These are phyloP conservation scores for Silene noctiflora DNA, from an alignment of 179 eudicot genomes.

Conservation along the genomic window DNA sequence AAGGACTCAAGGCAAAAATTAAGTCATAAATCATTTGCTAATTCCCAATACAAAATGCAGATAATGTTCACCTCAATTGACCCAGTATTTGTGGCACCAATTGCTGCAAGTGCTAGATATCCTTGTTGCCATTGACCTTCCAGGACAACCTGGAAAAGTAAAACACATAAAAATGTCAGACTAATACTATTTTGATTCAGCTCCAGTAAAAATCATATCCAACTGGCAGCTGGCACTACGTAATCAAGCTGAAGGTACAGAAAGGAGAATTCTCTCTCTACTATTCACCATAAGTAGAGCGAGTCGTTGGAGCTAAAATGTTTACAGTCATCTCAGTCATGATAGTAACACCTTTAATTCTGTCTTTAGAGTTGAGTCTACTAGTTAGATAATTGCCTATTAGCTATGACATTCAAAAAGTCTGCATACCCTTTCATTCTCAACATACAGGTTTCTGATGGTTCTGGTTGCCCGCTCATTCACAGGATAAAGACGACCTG, in stretches of 20 bases:
- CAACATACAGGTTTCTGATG: constrained; percentile 77
- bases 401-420: no score
- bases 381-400: background rate
- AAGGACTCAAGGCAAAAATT: background rate
- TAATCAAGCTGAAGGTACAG: no score
- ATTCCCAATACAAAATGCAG: background rate
- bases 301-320: no score
- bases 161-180: background rate
- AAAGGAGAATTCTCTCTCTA: no score
- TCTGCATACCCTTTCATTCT: constrained; percentile 84
- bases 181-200: no score
- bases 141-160: constrained; percentile 64
- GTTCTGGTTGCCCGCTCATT: constrained; percentile 95
- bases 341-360: no score
- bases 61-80: constrained; percentile 61
- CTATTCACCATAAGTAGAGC: no score
- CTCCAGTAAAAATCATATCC: no score
- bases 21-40: background rate
- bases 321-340: no score
- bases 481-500: constrained; percentile 80
- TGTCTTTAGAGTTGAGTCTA: background rate
- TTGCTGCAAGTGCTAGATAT: constrained; percentile 82
- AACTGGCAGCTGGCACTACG: no score
- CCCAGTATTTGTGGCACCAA: constrained; percentile 92
- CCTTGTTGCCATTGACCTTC: constrained; percentile 94